Evolutionary conservation across 106 monocot species (phyloP), one percentile per base, ranked within the genome.

Genomic region (Posidonia australis): DNA sequence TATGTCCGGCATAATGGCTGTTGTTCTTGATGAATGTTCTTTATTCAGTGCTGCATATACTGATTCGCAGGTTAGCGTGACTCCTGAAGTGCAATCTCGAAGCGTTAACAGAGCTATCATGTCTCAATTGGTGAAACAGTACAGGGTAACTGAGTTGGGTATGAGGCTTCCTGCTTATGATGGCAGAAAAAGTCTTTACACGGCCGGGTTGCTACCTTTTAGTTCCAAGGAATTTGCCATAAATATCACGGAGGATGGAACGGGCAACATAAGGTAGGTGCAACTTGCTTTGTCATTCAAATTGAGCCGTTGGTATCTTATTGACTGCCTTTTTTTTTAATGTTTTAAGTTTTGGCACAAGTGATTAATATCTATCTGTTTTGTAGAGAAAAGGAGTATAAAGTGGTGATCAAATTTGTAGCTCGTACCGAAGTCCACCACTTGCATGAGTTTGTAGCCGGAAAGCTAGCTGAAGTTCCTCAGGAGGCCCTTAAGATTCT

Each of bases 161-260:
- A 84, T 61, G 84, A 81, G 81, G 46, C 80, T 94, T 30, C 93
- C 93, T 28, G 93, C 93, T 27, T 93, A 93, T 67, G 93, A 93
- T 69, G 93, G 93, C 46, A 74, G 89, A 32, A 93, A 86, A 73
- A 83, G 80, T 51, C 75, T 93, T 4, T 93, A 93, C 63, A 93
- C 93, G 0, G 93, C 86, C 27, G 93, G 93, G 30, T 11, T 62
- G 36, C 66, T 93, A 28, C 93, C 93, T 3, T 93, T 93, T 32
- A 66, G 44, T 56, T 83, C 64, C 14, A 89, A 80, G 63, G 93
- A 86, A 62, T 93, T 93, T 62, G 54, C 46, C 18, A 70, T 94
- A 13, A 84, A 73, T 72, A 73, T 94, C 46, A 41, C 65, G 31
- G 82, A 84, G 13, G 84, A 86, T 61, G 81, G 75, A 17, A 62